These are phyloP conservation scores for Scedosporium apiospermum DNA, from an alignment of 2,329 filamentous ascomycete species.

Conservation along the genomic window DNA sequence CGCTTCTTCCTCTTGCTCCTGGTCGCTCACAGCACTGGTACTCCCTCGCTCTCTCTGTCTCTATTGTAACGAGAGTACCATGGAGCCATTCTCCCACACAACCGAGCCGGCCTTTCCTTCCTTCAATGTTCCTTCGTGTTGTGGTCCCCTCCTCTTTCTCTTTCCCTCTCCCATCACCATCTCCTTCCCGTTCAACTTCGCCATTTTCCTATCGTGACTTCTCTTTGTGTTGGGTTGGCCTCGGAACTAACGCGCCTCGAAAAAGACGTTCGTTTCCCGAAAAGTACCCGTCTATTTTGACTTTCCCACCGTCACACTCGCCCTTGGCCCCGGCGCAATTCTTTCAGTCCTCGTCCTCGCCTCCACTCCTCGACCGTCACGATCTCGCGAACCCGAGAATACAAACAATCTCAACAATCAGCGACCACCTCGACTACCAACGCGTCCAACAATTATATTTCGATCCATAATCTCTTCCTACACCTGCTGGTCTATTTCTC, in stretches of 20 bases:
- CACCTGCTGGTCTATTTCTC: neutral
- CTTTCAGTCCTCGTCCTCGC: neutral
- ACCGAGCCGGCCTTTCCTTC: constrained; percentile 7
- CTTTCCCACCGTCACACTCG: neutral
- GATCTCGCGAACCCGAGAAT: constrained; percentile 3
- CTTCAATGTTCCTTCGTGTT: constrained; percentile 4
- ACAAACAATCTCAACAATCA: neutral
- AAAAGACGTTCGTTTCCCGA: neutral
- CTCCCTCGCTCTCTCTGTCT: neutral
- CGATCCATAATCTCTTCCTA: neutral
- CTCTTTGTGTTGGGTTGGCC: neutral
- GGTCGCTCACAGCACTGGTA: neutral
- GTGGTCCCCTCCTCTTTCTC: constrained; percentile 3
- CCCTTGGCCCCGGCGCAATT: constrained; percentile 1
- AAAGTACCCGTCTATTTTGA: neutral
- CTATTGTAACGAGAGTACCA: neutral
- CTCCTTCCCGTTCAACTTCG: constrained; percentile 1
- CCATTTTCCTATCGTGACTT: neutral
- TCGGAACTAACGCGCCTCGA: constrained; percentile 1
- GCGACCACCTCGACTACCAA: neutral
- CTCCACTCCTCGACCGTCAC: constrained; percentile 5
- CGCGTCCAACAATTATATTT: neutral
- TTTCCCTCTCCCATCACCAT: constrained; percentile 1
- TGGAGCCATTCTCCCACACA: constrained; percentile 4
- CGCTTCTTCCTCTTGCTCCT: neutral